These are phyloP conservation scores for Monilinia aucupariae DNA, from an alignment of 2,329 filamentous ascomycete genomes.

Conservation along the genomic window DNA sequence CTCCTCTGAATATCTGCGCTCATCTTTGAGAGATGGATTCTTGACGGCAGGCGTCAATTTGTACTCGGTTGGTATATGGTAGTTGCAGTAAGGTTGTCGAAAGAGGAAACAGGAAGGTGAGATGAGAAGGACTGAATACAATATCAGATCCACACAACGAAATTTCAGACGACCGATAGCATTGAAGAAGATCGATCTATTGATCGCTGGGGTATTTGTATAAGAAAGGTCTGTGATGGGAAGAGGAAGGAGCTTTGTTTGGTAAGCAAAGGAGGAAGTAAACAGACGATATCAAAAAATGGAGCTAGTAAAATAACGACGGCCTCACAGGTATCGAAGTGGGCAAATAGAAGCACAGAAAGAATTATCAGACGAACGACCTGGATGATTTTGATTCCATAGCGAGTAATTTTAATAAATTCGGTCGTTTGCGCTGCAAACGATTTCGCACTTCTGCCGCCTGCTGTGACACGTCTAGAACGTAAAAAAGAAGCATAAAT, in stretches of 20 bases:
- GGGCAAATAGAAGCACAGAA: background rate
- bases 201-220: background rate
- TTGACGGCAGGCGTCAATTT: background rate
- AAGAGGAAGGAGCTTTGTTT: background rate
- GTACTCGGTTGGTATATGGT: background rate
- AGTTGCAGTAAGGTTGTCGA: background rate
- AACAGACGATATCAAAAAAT: background rate
- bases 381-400: background rate
- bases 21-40: background rate
- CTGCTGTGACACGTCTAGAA: background rate
- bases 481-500: background rate
- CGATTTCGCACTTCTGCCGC: background rate
- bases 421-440: background rate
- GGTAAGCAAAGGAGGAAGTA: background rate
- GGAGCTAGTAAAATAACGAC: constrained; percentile 2
- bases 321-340: background rate
- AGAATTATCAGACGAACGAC: background rate
- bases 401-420: background rate
- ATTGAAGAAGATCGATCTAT: background rate
- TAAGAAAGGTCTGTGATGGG: background rate
- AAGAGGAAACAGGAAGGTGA: background rate
- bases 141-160: background rate
- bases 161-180: background rate
- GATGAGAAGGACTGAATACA: background rate
- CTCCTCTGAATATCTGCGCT: background rate